phyloP scores from a whole-genome alignment of 2,329 filamentous ascomycete genomes.

The Penicillium expansum region DNA sequence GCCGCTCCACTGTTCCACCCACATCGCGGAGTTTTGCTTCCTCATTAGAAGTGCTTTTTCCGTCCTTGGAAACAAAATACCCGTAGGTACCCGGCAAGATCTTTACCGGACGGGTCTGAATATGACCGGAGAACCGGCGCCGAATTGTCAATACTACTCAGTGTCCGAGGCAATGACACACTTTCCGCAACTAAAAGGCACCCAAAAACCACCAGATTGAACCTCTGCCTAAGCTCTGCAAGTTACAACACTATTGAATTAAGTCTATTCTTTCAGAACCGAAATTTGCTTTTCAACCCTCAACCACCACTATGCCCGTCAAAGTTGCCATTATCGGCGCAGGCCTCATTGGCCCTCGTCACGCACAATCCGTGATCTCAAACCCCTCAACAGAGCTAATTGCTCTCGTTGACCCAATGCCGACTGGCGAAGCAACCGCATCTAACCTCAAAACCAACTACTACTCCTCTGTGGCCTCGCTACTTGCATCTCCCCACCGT shows the following conservation, averaged over 20 bases:
- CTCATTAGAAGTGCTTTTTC: neutral
- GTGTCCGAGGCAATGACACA: neutral
- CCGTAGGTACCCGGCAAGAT: conserved; percentile 1
- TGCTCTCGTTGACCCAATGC: conserved; percentile 50
- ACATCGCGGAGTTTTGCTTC: neutral
- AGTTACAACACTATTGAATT: neutral
- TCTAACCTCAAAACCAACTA: conserved; percentile 38
- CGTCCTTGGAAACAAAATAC: neutral
- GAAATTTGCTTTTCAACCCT: neutral
- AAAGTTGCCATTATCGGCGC: conserved; percentile 49
- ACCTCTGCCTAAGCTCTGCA: neutral
- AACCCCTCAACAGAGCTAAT: conserved; percentile 41
- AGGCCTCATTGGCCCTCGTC: conserved; percentile 52
- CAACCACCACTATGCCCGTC: conserved; percentile 16
- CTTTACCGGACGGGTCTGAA: neutral
- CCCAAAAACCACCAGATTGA: neutral
- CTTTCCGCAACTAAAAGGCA: neutral
- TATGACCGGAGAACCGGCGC: neutral
- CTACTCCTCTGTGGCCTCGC: conserved; percentile 42
- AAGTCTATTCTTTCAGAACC: neutral
- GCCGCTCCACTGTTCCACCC: neutral
- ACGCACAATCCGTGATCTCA: conserved; percentile 46
- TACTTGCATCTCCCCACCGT: conserved; percentile 41
- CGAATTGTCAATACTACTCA: neutral
- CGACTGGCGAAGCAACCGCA: conserved; percentile 38